phyloP scores from a whole-genome alignment of 305 asterid species.

The Rubia tinctorum region DNA sequence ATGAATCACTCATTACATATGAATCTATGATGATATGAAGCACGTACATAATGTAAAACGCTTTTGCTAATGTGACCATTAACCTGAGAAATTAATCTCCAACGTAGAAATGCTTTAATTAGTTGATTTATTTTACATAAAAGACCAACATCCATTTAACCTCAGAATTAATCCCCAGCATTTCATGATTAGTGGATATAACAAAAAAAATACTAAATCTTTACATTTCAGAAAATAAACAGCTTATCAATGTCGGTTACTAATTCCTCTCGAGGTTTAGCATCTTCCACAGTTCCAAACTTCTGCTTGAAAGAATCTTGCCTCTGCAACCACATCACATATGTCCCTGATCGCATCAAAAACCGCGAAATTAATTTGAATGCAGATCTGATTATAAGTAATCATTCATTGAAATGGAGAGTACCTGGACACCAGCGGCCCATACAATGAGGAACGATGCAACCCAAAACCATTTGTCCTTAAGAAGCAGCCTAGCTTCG shows the following conservation, averaged over 20 bases:
- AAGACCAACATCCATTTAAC: neutral
- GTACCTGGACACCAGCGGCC: conserved; percentile 88
- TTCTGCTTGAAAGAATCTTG: conserved; percentile 78
- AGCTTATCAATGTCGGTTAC: neutral
- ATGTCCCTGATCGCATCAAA: conserved; percentile 48
- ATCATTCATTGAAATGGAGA: conserved; percentile 1
- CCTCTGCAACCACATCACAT: conserved; percentile 79
- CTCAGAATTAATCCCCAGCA: no score
- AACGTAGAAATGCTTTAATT: neutral
- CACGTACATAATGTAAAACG: no score
- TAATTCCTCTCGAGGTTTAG: conserved; percentile 20
- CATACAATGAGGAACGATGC: conserved; percentile 67
- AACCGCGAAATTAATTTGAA: neutral
- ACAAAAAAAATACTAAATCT: neutral
- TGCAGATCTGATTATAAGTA: neutral
- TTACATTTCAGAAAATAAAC: neutral
- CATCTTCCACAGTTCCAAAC: conserved; percentile 41
- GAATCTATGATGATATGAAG: neutral
- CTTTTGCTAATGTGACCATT: neutral
- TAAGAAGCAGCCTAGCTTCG: conserved; percentile 45
- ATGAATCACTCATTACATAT: neutral
- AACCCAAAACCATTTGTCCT: conserved; percentile 61
- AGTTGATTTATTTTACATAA: neutral
- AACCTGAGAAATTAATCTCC: no score
- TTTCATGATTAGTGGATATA: no score